Percentiles rank a stretch among this genome's conserved stretches.
These are phyloP conservation scores for Xylaria multiplex DNA, from an alignment of 2,329 filamentous ascomycete genomes.

Conservation along the genomic window DNA sequence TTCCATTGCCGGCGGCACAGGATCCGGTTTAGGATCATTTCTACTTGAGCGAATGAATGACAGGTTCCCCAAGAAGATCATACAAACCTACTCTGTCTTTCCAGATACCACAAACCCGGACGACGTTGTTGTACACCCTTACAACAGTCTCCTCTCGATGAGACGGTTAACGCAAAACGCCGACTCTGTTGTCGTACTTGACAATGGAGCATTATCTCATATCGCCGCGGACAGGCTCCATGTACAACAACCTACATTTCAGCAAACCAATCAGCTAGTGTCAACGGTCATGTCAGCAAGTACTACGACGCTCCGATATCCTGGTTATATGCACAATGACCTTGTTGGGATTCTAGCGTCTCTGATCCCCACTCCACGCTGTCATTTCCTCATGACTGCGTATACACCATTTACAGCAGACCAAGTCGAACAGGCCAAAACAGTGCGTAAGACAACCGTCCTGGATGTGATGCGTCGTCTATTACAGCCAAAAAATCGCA, in stretches of 20 bases:
- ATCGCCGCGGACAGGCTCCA: slow-evolving; percentile 96
- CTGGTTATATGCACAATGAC: slow-evolving; percentile 99
- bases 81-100: slow-evolving; percentile 99
- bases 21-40: slow-evolving; percentile 94
- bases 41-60: slow-evolving; percentile 96
- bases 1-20: slow-evolving; percentile 96
- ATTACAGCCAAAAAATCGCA: slow-evolving; percentile 97
- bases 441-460: slow-evolving; percentile 96
- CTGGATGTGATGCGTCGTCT: slow-evolving; percentile 96
- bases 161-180: slow-evolving; percentile 92
- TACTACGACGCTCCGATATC: slow-evolving; percentile 95
- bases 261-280: slow-evolving; percentile 96
- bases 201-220: slow-evolving; percentile 91
- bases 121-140: slow-evolving; percentile 96
- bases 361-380: slow-evolving; percentile 93
- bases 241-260: slow-evolving; percentile 93
- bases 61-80: slow-evolving; percentile 97
- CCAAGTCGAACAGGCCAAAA: slow-evolving; percentile 96
- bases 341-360: slow-evolving; percentile 96
- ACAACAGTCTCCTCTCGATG: slow-evolving; percentile 96
- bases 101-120: slow-evolving; percentile 87
- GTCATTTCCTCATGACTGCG: slow-evolving; percentile 97
- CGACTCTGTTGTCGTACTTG: slow-evolving; percentile 95
- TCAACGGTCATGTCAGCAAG: slow-evolving; percentile 99
- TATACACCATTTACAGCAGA: slow-evolving; percentile 98